phyloP scores from a whole-genome alignment of 1,284 basidiomycete genomes.

The Malassezia japonica region DNA sequence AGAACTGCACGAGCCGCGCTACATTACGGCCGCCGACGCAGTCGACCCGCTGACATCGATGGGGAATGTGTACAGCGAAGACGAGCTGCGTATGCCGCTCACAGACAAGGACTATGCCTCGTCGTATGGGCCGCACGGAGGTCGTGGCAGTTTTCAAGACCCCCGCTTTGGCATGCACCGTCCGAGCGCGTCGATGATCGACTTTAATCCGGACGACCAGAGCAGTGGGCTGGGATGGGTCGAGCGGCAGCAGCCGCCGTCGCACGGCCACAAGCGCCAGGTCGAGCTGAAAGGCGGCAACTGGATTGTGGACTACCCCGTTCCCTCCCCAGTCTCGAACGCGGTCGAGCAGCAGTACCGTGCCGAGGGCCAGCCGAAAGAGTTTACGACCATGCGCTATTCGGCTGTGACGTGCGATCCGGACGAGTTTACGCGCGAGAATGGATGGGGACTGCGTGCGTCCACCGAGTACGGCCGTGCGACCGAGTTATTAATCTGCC shows the following conservation, averaged over 20 bases:
- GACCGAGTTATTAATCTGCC: conserved; percentile 74
- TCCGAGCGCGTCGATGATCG: not conserved
- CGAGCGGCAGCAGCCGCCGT: conserved; percentile 46
- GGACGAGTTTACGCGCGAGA: conserved; percentile 66
- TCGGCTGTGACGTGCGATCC: conserved; percentile 77
- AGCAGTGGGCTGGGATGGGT: conserved; percentile 26
- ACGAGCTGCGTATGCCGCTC: not conserved
- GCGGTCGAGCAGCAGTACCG: conserved; percentile 71
- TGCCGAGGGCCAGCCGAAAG: conserved; percentile 51
- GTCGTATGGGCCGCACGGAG: no score
- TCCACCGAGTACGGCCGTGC: conserved; percentile 72
- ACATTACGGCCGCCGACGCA: not conserved
- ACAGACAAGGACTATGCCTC: not conserved
- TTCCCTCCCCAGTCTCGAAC: conserved; percentile 73
- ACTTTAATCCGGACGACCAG: not conserved
- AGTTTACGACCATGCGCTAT: conserved; percentile 82
- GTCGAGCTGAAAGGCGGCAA: conserved; percentile 70
- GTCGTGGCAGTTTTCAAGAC: no score
- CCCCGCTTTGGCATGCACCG: not conserved
- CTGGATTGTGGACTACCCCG: conserved; percentile 53
- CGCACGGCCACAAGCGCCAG: conserved; percentile 56
- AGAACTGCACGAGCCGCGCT: not conserved
- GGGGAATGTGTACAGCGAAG: not conserved
- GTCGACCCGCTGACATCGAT: not conserved
- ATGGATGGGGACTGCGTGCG: conserved; percentile 69